Base-by-base conservation (phyloP, 805 yeast genomes). In the Wickerhamiella dianesei region DNA sequence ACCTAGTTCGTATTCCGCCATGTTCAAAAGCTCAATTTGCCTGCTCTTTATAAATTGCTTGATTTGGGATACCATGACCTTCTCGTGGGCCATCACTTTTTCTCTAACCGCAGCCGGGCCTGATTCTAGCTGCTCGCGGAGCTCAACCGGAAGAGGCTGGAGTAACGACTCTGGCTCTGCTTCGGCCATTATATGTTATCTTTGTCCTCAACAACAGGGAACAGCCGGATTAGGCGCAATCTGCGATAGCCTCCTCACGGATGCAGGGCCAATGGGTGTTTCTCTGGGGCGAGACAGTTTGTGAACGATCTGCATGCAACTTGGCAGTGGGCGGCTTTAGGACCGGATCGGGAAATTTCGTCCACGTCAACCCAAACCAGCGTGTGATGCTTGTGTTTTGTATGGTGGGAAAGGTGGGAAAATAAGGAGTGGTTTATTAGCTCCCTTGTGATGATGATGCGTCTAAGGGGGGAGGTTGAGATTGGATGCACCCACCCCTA, bases 11-110 rank as follows among this genome's bases (percentile, higher is more conserved):
- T 40, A 44, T 25, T 45, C 45, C 6, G 52, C 49, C 32, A 40
- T 55, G 17, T 37, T 37, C 35, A 45, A 47, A 22, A 56, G 50
- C 42, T 56, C 59, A 19, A 46, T 46, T 25, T 45, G 44, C 40
- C 56, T 48, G 40, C 44, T 35, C 13, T 29, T 21, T 17, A 48
- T 44, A 35, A 48, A 49, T 22, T 36, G 47, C 29, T 36, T 44
- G 18, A 56, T 48, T 37, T 54, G 53, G n/a, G 39, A 44, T 22
- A 50, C 41, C 40, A 53, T 44, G 18, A 25, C 25, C 20, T 32
- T 21, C 37, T 53, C 54, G 18, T 43, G 47, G 17, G 43, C 49
- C 42, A 49, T 51, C 3, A 56, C 43, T 21, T 46, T 49, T 21
- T 48, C 54, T 22, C 42, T 35, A 2, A 50, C 17, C 8, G 41